Base-by-base conservation (phyloP, 495 filamentous ascomycete genomes). In the Lophiotrema nucula region DNA sequence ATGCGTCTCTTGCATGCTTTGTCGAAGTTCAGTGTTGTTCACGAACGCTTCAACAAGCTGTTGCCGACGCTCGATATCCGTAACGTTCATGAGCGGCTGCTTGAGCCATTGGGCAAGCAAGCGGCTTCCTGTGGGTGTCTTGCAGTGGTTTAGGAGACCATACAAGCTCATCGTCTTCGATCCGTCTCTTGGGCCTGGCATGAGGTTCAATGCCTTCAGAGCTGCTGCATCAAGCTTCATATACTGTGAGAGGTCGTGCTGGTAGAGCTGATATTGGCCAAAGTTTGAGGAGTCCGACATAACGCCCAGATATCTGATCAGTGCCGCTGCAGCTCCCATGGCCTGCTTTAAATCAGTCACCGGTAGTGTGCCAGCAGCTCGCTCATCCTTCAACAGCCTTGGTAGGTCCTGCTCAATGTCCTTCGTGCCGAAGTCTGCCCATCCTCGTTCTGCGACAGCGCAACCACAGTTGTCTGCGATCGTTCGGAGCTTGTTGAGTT, bases 161-260 rank as follows among this genome's bases (percentile, higher is more conserved):
- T 88, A 97, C 56, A 99, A 65, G 66, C 89, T 96, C 95, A 97
- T 99, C n/a, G 81, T 96, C 77, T 96, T 97, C 19, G 90, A 81
- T 16, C 93, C 95, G 66, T 97, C 95, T 65, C 90, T 83, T 8
- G 88, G 89, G 16, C 95, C 92, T 21, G 93, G 93, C 90, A 99
- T 97, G 18, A 99, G 79, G 65, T 97, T 99, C 42, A 99, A 79
- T 12, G 93, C 93, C 56, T 92, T 89, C 15, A 99, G 76, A 1
- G 93, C 93, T 4, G 93, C 90, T 12, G 95, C 88, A 76, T 99
- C 93, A 12, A 99, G 83, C 73, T 96, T 97, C 93, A 99, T 99
- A 66, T 89, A 99, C 67, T 99, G 93, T 11, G 90, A 86, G 24
- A 99, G 73, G 69, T 99, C 95, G 72, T 97, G 95, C 68, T 99